Conservation (phyloP, 768 basidiomycete species). For the Suillus sp. region DNA sequence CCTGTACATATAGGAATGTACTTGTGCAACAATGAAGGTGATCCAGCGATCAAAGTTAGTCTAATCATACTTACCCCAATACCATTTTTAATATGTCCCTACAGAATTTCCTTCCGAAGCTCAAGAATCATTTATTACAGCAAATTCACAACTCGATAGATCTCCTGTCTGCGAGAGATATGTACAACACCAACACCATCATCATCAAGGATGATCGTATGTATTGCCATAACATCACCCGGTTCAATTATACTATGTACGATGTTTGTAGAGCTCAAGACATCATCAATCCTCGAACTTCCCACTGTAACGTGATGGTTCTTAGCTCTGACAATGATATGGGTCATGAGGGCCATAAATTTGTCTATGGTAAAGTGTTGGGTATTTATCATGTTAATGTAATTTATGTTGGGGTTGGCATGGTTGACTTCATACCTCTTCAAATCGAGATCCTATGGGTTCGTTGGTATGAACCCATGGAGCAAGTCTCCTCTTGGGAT, state of each 20-base stretch:
- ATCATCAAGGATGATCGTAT: background rate
- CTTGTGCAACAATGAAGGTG: constrained; percentile 17
- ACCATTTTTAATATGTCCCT: no score
- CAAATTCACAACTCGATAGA: no score
- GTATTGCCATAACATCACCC: background rate
- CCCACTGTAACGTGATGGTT: background rate
- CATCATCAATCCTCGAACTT: background rate
- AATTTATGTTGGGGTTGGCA: background rate
- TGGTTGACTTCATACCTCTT: background rate
- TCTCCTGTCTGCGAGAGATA: no score
- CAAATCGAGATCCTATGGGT: constrained; percentile 10
- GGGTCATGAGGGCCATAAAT: background rate
- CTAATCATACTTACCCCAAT: no score
- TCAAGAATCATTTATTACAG: no score
- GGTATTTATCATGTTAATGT: constrained; percentile 11
- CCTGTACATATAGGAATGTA: constrained; percentile 1
- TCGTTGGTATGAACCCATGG: background rate
- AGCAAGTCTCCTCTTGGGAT: background rate
- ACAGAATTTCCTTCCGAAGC: no score
- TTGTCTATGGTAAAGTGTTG: constrained; percentile 5
- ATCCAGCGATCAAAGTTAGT: constrained; percentile 16
- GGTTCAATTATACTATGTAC: constrained; percentile 8
- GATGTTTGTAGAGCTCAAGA: background rate
- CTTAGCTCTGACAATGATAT: background rate
- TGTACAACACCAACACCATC: constrained; percentile 34